Evolutionary conservation across 176 grass and related monocot species (phyloP), one percentile per base, ranked within the genome.

Genomic region (Typha latifolia): DNA sequence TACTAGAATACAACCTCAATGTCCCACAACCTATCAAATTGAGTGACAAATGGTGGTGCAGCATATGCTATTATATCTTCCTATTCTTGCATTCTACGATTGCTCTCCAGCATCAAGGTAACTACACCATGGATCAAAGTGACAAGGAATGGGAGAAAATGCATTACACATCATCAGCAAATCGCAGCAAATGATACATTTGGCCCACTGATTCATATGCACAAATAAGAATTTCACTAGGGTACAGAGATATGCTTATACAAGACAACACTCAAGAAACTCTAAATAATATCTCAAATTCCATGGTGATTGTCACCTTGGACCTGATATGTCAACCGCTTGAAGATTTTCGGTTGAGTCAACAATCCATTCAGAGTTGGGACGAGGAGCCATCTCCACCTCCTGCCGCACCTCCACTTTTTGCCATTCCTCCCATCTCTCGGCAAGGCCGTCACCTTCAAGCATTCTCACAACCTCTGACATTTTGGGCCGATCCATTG

Each of bases 381-480:
- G 14, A 59, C 67, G 80, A 12, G 76, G 79, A 9, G 49, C 71
- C 51, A 72, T 65, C 67, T 87, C 84, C 21, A 69, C 78, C 71
- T 90, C 78, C 75, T 76, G 82, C 70, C 84, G 87, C 53, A 84
- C 84, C 80, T 90, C 83, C 76, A 86, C 84, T 79, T 86, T 86
- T 84, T 90, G 87, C 87, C 84, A 91, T 74, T 91, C 84, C 77
- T 91, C 87, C 87, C 87, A 91, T 10, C 84, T 75, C 69, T 86
- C 84, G 0, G 79, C 87, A 21, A 91, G 77, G 24, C 84, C 87
- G 16, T 91, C 87, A 9, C 84, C 87, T 72, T 91, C 88, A 62
- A 91, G 84, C 88, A 91, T 91, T 69, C 84, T 76, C 74, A 84
- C 84, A 63, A 91, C 88, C 23, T 91, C 84, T 15, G 88, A 87